Base-by-base conservation (phyloP, 352 stramenopile species). In the Pilasporangium apinafurcum region DNA sequence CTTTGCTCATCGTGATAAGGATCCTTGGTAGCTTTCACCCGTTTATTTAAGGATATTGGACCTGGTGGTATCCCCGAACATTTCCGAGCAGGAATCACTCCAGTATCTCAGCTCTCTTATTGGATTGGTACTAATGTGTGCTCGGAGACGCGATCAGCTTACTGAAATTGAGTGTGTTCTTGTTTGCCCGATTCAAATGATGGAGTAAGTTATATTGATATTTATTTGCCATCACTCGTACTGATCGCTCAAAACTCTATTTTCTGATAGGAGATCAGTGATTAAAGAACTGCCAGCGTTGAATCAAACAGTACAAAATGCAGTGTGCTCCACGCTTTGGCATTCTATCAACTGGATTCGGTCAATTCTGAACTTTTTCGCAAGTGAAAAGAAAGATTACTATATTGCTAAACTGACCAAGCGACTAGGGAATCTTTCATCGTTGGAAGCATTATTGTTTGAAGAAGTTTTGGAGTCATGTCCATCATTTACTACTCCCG, bases 321-420 rank as follows among this genome's bases (percentile, higher is more conserved):
- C 51, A 1, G 41, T 86, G 5, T 83, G 68, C 39, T 48, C 42
- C 6, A 58, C 54, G 8, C 43, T 86, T 8, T 86, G 73, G 73
- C 56, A 82, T 37, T 49, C 67, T 5, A 53, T 83, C 31, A 83
- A 83, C 21, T 86, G 73, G 73, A 64, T 78, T n/a, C 69, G 73
- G 33, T 55, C 68, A 17, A 59, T 86, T 16, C 28, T 86, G 18
- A 78, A 75, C 16, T 81, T 77, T 16, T 83, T 82, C 39, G 52
- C 61, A 3, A 44, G 31, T 41, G 61, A 82, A 26, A 48, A 27
- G 16, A 48, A 37, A 14, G 38, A 65, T 2, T 71, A 62, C 21
- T 68, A 71, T 20, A 38, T 44, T 12, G 33, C 8, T 5, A 76
- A 67, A 31, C 62, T 79, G 4, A 35, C 62, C 4, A 42, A 75